Evolutionary conservation across 257 asterid species (phyloP).

Genomic region (Ligustrum vulgare): DNA sequence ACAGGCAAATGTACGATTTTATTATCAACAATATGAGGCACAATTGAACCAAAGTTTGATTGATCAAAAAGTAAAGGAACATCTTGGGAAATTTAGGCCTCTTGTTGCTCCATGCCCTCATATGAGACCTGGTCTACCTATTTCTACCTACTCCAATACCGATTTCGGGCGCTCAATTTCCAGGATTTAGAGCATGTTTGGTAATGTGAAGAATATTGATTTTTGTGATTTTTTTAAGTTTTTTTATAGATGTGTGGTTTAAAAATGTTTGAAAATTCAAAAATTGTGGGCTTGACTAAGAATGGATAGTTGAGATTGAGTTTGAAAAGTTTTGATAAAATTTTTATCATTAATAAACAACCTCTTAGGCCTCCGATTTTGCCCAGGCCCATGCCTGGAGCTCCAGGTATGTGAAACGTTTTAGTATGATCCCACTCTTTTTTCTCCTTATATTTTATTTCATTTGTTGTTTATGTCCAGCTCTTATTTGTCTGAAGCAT

Average conservation of each 20-base stretch:
- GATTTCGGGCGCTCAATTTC: slow-evolving; percentile 58
- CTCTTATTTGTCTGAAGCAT: background rate
- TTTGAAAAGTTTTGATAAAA: no score
- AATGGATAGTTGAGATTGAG: no score
- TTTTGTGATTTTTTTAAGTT: no score
- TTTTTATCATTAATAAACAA: no score
- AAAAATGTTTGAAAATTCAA: no score
- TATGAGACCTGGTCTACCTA: slow-evolving; percentile 72
- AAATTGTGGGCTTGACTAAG: no score
- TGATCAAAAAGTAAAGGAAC: slow-evolving; percentile 95
- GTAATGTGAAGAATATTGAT: no score
- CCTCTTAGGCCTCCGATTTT: slow-evolving; percentile 76
- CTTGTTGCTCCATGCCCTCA: slow-evolving; percentile 59
- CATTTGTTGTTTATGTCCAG: background rate
- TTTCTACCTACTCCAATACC: slow-evolving; percentile 53
- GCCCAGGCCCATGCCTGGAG: slow-evolving; percentile 76
- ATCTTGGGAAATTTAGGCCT: slow-evolving; percentile 86
- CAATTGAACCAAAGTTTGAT: slow-evolving; percentile 89
- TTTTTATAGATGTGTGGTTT: no score
- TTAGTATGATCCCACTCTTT: background rate
- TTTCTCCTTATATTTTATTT: background rate
- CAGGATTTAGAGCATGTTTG: no score
- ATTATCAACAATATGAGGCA: slow-evolving; percentile 96
- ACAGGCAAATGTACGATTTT: slow-evolving; percentile 88
- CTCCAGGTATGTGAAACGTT: slow-evolving; percentile 48